Conservation (phyloP, 2,329 filamentous ascomycete species). For the Hysterium pulicare region DNA sequence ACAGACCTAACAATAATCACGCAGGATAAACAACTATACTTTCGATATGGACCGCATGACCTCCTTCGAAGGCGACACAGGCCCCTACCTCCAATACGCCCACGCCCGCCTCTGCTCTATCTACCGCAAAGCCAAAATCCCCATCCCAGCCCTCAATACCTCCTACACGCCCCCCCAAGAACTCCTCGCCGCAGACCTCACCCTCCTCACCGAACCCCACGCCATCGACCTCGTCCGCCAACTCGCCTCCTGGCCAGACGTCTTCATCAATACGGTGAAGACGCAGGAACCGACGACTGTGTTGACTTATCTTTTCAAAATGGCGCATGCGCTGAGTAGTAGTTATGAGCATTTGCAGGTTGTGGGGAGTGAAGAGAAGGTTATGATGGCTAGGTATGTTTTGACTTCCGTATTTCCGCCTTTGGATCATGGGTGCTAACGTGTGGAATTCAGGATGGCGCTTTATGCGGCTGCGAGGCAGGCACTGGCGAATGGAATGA, state of each 20-base stretch:
- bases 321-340: constrained; percentile 75
- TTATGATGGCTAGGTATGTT: constrained; percentile 67
- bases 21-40: constrained; percentile 60
- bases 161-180: constrained; percentile 52
- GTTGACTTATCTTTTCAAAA: constrained; percentile 75
- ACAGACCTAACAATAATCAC: constrained; percentile 1
- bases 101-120: constrained; percentile 58
- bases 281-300: constrained; percentile 72
- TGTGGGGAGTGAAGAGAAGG: constrained; percentile 70
- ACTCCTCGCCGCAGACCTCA: constrained; percentile 62
- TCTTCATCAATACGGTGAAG: constrained; percentile 78
- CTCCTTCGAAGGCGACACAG: constrained; percentile 80
- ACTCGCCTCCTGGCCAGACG: constrained; percentile 81
- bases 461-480: constrained; percentile 73
- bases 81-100: constrained; percentile 81
- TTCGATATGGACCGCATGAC: constrained; percentile 82
- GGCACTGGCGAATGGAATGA: constrained; percentile 81
- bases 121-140: constrained; percentile 51
- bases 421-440: too few species aligned
- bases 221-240: constrained; percentile 70
- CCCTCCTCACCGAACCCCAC: constrained; percentile 67
- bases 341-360: constrained; percentile 81
- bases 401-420: too few species aligned
- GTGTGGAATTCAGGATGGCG: too few species aligned
- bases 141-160: constrained; percentile 48